Percentiles rank a stretch among this genome's conserved stretches.
Evolutionary conservation across 2,329 filamentous ascomycete genomes (phyloP).

Genomic region (Colletotrichum somersetense): DNA sequence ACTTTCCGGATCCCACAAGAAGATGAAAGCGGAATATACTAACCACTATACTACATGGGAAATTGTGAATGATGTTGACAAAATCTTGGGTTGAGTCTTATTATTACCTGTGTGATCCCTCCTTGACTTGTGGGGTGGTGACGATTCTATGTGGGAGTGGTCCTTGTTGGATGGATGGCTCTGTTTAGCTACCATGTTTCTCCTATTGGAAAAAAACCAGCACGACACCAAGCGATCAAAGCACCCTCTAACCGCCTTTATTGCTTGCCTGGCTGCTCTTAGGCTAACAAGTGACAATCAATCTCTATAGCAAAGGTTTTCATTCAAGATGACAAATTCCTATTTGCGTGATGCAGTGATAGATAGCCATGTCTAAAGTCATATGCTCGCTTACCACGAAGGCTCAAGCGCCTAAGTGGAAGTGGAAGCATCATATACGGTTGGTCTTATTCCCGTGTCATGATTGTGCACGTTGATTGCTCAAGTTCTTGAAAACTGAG

Average conservation of each 20-base stretch:
- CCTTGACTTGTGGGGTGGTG: too few relatives aligned
- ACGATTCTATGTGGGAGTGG: background rate
- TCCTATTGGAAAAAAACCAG: too few relatives aligned
- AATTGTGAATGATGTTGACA: too few relatives aligned
- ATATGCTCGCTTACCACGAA: background rate
- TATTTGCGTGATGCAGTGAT: background rate
- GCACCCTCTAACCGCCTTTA: background rate
- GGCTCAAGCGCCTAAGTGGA: background rate
- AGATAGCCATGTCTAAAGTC: background rate
- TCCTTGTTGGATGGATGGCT: too few relatives aligned
- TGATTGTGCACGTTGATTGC: background rate
- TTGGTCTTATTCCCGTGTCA: background rate
- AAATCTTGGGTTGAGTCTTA: too few relatives aligned
- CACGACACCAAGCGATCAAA: too few relatives aligned
- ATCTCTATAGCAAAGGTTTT: too few relatives aligned
- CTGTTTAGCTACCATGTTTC: too few relatives aligned
- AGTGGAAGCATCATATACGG: background rate
- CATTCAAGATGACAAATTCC: background rate
- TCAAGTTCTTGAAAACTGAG: slow-evolving; percentile 4
- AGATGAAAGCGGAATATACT: slow-evolving; percentile 40
- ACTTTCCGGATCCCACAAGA: slow-evolving; percentile 17
- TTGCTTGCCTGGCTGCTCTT: background rate
- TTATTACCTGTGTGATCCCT: too few relatives aligned
- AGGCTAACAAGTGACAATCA: background rate
- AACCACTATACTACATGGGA: slow-evolving; percentile 40